Conservation (phyloP, 2,329 filamentous ascomycete species). For the Penicillium sp. region DNA sequence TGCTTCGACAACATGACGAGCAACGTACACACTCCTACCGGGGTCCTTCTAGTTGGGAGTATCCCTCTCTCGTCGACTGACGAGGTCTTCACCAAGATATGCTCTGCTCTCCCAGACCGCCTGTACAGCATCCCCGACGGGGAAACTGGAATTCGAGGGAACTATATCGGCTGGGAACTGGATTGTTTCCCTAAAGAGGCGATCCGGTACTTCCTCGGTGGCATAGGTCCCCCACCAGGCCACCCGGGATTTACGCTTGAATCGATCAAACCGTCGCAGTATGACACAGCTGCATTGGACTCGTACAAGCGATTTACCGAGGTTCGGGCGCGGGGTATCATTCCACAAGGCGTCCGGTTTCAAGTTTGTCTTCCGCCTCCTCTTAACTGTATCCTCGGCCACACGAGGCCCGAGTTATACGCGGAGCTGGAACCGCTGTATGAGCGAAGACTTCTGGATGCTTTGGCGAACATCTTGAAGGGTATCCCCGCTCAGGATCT, state of each 20-base stretch:
- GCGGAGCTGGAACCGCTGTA: constrained; percentile 35
- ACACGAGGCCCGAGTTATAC: constrained; percentile 28
- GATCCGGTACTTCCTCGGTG: constrained; percentile 4
- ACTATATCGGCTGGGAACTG: constrained; percentile 35
- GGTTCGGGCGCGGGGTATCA: constrained; percentile 27
- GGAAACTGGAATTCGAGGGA: constrained; percentile 40
- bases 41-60: constrained; percentile 41
- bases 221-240: constrained; percentile 12
- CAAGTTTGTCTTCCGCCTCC: constrained; percentile 38
- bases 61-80: constrained; percentile 40
- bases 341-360: constrained; percentile 33
- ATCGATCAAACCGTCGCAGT: constrained; percentile 27
- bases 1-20: no score
- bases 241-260: constrained; percentile 17
- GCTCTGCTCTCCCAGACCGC: constrained; percentile 36
- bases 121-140: constrained; percentile 49
- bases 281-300: constrained; percentile 34
- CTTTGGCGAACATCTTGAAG: constrained; percentile 30
- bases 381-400: constrained; percentile 22
- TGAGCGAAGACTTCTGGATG: constrained; percentile 28
- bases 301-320: constrained; percentile 34
- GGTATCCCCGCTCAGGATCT: constrained; percentile 37
- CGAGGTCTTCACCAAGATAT: constrained; percentile 38
- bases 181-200: constrained; percentile 37
- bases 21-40: neutral